A percentile compares a stretch with the other conserved stretches of the same genome.
These are phyloP conservation scores for Oryza punctata DNA, from an alignment of 176 grass and related monocot genomes.

Conservation along the genomic window DNA sequence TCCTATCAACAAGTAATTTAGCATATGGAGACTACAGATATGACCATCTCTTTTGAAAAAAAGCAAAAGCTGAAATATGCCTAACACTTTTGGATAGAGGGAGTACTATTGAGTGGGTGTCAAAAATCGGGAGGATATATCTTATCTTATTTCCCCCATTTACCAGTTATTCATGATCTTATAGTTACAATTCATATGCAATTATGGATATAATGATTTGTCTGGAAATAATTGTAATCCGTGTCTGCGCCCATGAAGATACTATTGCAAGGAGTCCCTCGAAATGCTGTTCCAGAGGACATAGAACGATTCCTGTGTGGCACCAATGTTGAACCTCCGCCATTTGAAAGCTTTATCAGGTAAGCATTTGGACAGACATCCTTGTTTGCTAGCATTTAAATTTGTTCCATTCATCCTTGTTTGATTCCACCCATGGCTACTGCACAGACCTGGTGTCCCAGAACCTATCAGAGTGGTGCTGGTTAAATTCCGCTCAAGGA, in stretches of 20 bases:
- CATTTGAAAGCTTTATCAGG: conserved; percentile 68
- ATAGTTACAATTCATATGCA: neutral
- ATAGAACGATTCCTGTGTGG: conserved; percentile 85
- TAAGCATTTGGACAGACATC: neutral
- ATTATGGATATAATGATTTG: conserved; percentile 8
- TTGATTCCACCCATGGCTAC: conserved; percentile 22
- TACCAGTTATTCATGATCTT: neutral
- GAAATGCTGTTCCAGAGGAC: conserved; percentile 63
- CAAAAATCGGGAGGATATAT: neutral
- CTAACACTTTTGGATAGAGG: too few relatives aligned
- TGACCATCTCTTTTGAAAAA: too few relatives aligned
- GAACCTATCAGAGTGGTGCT: conserved; percentile 62
- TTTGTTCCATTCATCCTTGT: neutral
- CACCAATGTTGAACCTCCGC: conserved; percentile 61
- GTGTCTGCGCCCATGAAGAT: conserved; percentile 44
- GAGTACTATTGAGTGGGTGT: neutral
- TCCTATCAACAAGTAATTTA: too few relatives aligned
- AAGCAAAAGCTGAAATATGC: too few relatives aligned
- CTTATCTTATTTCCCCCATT: neutral
- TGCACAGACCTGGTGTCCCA: conserved; percentile 54
- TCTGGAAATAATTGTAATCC: conserved; percentile 1
- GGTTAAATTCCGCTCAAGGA: conserved; percentile 60
- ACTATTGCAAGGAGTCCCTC: conserved; percentile 82
- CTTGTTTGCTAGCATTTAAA: conserved; percentile 25
- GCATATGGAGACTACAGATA: too few relatives aligned